A percentile compares a stretch with the other conserved stretches of the same genome.
phyloP scores from a whole-genome alignment of 2,329 filamentous ascomycete species.

The Sclerotinia borealis region DNA sequence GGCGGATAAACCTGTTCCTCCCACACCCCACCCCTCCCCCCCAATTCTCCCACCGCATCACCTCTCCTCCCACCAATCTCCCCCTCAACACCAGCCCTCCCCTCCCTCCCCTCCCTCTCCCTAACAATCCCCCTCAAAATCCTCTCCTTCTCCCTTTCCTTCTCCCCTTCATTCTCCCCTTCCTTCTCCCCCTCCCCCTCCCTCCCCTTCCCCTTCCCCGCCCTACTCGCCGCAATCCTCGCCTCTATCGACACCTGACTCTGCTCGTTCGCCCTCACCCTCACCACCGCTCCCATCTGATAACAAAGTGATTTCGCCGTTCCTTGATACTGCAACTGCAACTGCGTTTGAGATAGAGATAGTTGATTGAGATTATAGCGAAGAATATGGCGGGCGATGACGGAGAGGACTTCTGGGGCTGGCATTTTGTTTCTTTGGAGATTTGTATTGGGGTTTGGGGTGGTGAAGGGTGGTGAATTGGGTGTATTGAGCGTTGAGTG shows the following conservation, averaged over 20 bases:
- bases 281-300: background rate
- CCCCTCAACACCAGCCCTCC: too few species aligned
- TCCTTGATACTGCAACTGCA: too few species aligned
- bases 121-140: background rate
- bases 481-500: background rate
- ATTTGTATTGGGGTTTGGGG: background rate
- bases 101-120: background rate
- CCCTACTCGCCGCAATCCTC: background rate
- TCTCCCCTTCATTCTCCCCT: background rate
- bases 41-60: too few species aligned
- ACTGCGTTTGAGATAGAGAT: too few species aligned
- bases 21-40: background rate
- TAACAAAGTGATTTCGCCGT: background rate
- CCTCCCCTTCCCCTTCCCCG: background rate
- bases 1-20: conserved; percentile 4
- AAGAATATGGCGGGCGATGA: background rate
- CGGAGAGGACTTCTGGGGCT: background rate
- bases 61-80: background rate
- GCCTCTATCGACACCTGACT: background rate
- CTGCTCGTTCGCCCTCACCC: background rate
- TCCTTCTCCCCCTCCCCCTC: background rate
- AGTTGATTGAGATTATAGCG: background rate
- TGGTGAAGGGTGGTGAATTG: too few species aligned
- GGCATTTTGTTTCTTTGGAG: too few species aligned
- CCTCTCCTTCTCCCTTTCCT: background rate